Base-by-base conservation (phyloP, 2,329 filamentous ascomycete species). In the Pleomassaria siparia region DNA sequence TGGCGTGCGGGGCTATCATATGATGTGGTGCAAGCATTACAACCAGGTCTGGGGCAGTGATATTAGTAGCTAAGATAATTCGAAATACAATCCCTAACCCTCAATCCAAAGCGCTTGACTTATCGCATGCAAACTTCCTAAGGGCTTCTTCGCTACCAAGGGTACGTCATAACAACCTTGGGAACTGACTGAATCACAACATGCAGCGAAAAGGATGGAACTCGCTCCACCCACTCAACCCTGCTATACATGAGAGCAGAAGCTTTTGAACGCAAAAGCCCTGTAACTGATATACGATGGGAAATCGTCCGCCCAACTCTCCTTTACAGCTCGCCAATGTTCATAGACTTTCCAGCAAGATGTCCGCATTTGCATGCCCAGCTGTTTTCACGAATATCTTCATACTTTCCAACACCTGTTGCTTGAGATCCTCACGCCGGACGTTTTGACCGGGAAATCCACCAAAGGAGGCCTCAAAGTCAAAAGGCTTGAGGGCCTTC, bases 371-470 rank as follows among this genome's bases (percentile, higher is more conserved):
- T 6, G 48, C 63, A 56, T 78, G 73, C 0, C 81, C 81, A 61
- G 77, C 78, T 18, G 69, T 73, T 54, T 64, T 74, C 2, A 85
- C 74, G 62, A 90, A 87, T 16, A 89, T 87, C 74, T 89, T 82
- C 79, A 89, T 89, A 64, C 88, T 91, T 50, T 89, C 82, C 62
- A 91, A 60, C 21, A 92, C 78, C 53, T 86, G 79, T 49, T 66
- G 63, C 74, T 87, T 90, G 44, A 89, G 74, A 53, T 77, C 72
- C 4, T 60, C 56, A 40, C 72, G 70, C 48, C 77, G 72, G 2
- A 90, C 81, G 57, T 90, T 86, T 60, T 79, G 76, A 0, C 80
- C 82, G 2, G 76, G 58, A 53, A 91, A 89, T 0, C 81, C 82
- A 0, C 88, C 86, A 66, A 88, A 83, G 6, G 87, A 85, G 50